Conservation (phyloP, 2,329 filamentous ascomycete genomes). For the Phyllosticta ampelicida region DNA sequence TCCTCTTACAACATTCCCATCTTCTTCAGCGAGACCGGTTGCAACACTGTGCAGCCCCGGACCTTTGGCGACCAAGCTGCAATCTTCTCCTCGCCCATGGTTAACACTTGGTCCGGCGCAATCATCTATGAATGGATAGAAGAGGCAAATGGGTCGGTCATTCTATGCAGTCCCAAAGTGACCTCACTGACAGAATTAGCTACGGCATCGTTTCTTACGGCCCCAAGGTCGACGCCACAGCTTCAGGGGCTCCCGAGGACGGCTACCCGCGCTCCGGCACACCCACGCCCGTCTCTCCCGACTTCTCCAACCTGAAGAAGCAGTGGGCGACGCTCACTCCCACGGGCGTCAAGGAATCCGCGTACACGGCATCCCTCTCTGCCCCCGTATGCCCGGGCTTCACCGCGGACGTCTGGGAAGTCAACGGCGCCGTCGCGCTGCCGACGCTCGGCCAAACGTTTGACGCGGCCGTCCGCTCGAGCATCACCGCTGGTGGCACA, state of each 20-base stretch:
- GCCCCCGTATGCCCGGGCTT: conserved; percentile 60
- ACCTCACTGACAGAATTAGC: conserved; percentile 43
- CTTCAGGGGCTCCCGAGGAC: conserved; percentile 41
- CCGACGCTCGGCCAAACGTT: conserved; percentile 53
- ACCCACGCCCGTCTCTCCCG: conserved; percentile 61
- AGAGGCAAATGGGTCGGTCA: conserved; percentile 43
- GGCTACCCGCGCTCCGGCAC: conserved; percentile 62
- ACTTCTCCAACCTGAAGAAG: conserved; percentile 65
- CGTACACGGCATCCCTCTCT: conserved; percentile 52
- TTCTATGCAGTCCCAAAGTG: no score
- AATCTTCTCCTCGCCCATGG: conserved; percentile 67
- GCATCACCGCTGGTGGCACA: conserved; percentile 10
- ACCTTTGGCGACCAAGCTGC: conserved; percentile 62
- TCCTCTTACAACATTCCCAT: conserved; percentile 69
- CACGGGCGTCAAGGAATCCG: conserved; percentile 53
- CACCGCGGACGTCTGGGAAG: conserved; percentile 59
- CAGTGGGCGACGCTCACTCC: conserved; percentile 67
- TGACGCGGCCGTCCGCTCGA: conserved; percentile 14
- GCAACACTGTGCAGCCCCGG: conserved; percentile 51
- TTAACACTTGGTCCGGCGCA: conserved; percentile 58
- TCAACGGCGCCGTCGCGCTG: conserved; percentile 57
- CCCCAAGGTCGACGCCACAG: conserved; percentile 39
- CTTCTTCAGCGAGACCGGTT: conserved; percentile 77
- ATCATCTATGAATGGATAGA: conserved; percentile 89
- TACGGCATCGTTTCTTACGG: conserved; percentile 77